phyloP scores from a whole-genome alignment of 1,284 basidiomycete species.

The Apiotrichum laibachii region DNA sequence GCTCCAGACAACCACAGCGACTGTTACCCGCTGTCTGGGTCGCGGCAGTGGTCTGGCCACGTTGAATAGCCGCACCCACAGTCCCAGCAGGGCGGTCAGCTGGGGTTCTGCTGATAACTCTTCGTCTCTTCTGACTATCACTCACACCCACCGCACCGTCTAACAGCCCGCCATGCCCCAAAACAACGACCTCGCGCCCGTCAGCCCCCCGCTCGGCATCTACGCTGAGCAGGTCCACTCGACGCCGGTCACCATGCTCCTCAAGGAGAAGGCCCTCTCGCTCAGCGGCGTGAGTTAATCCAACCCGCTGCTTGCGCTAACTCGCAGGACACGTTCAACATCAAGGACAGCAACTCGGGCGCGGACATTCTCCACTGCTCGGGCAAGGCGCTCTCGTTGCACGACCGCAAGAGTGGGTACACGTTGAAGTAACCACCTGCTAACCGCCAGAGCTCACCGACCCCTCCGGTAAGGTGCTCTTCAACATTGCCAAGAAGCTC shows the following conservation, averaged over 20 bases:
- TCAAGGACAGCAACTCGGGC: slow-evolving; percentile 42
- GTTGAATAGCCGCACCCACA: no score
- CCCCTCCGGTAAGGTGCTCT: slow-evolving; percentile 35
- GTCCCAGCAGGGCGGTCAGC: no score
- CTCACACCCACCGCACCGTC: no score
- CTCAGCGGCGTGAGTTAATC: slow-evolving; percentile 31
- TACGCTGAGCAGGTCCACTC: slow-evolving; percentile 32
- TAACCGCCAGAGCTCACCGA: slow-evolving; percentile 40
- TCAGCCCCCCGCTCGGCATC: slow-evolving; percentile 43
- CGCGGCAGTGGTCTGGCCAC: no score
- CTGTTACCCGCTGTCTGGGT: no score
- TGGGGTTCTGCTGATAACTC: no score
- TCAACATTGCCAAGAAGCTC: slow-evolving; percentile 39
- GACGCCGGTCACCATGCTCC: slow-evolving; percentile 38
- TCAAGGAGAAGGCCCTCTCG: slow-evolving; percentile 46
- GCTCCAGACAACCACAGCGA: no score
- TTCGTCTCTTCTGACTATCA: no score
- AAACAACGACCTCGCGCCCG: slow-evolving; percentile 25
- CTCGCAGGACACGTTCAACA: slow-evolving; percentile 38
- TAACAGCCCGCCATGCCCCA: no score
- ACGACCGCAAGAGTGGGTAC: slow-evolving; percentile 44
- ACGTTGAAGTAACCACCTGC: no score
- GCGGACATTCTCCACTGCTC: slow-evolving; percentile 33
- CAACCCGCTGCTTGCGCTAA: background rate
- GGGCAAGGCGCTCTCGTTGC: slow-evolving; percentile 38